Conservation (phyloP, 1,284 basidiomycete genomes). For the Trametes versicolor region DNA sequence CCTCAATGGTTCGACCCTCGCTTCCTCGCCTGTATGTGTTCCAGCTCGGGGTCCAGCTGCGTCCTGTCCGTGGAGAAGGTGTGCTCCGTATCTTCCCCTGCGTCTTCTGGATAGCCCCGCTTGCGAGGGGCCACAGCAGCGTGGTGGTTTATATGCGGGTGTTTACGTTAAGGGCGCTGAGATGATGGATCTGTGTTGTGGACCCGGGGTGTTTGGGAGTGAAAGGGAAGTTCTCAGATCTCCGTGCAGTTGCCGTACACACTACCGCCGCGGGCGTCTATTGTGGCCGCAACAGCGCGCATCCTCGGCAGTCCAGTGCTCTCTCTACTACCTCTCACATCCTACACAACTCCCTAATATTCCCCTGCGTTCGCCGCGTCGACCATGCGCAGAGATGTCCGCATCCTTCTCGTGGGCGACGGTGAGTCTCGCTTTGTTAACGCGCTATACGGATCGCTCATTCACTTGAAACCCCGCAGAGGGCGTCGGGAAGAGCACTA, state of each 20-base stretch:
- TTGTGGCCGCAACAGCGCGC: slow-evolving; percentile 20
- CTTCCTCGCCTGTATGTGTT: neutral
- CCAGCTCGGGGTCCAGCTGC: slow-evolving; percentile 1
- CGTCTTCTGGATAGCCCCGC: neutral
- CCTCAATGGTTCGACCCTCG: neutral
- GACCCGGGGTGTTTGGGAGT: slow-evolving; percentile 26
- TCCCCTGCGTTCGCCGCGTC: slow-evolving; percentile 16
- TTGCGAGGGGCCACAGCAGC: neutral
- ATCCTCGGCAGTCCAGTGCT: slow-evolving; percentile 11
- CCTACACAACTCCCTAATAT: slow-evolving; percentile 22
- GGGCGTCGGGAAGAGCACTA: slow-evolving; percentile 94
- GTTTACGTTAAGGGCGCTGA: neutral
- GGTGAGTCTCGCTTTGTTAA: slow-evolving; percentile 58
- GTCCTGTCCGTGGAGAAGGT: slow-evolving; percentile 4
- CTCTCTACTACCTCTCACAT: slow-evolving; percentile 9
- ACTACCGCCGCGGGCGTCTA: slow-evolving; percentile 5
- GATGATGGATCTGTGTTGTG: slow-evolving; percentile 4
- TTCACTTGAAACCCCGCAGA: slow-evolving; percentile 57
- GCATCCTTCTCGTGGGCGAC: slow-evolving; percentile 94
- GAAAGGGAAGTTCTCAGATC: slow-evolving; percentile 27
- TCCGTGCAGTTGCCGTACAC: neutral
- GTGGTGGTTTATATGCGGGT: neutral
- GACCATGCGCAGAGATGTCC: slow-evolving; percentile 86
- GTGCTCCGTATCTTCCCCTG: neutral
- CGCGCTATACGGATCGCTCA: neutral